A percentile compares a stretch with the other conserved stretches of the same genome.
phyloP scores from a whole-genome alignment of 2,329 filamentous ascomycete genomes.

The Pleurostoma richardsiae region DNA sequence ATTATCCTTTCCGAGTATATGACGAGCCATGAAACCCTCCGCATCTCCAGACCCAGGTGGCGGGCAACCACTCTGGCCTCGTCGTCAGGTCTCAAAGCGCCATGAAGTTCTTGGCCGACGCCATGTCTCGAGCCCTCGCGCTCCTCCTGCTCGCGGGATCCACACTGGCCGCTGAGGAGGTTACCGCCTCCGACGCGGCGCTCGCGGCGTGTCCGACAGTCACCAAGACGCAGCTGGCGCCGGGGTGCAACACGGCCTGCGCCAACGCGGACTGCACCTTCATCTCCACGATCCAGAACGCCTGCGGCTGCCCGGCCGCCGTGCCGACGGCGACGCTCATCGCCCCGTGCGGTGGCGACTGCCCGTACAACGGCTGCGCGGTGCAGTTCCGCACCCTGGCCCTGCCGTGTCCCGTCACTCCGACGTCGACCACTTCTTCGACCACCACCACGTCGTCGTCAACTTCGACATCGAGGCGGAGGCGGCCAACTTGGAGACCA shows the following conservation, averaged over 20 bases:
- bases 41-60: too few relatives aligned
- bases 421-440: slow-evolving; percentile 7
- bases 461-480: slow-evolving; percentile 12
- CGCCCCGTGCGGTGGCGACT: slow-evolving; percentile 18
- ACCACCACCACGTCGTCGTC: slow-evolving; percentile 7
- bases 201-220: slow-evolving; percentile 17
- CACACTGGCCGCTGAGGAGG: not conserved
- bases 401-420: slow-evolving; percentile 14
- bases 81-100: too few relatives aligned
- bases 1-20: too few relatives aligned
- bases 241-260: slow-evolving; percentile 15
- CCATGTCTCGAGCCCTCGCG: not conserved
- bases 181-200: not conserved
- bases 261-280: slow-evolving; percentile 16
- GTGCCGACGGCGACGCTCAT: slow-evolving; percentile 20
- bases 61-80: too few relatives aligned
- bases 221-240: slow-evolving; percentile 17
- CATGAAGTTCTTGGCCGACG: too few relatives aligned
- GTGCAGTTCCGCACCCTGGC: slow-evolving; percentile 16
- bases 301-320: slow-evolving; percentile 17
- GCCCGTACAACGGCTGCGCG: slow-evolving; percentile 20
- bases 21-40: too few relatives aligned
- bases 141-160: not conserved
- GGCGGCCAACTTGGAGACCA: slow-evolving; percentile 7
- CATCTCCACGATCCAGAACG: slow-evolving; percentile 18